phyloP scores from a whole-genome alignment of 1,284 basidiomycete genomes.

The Fistulinella cinereoalba region DNA sequence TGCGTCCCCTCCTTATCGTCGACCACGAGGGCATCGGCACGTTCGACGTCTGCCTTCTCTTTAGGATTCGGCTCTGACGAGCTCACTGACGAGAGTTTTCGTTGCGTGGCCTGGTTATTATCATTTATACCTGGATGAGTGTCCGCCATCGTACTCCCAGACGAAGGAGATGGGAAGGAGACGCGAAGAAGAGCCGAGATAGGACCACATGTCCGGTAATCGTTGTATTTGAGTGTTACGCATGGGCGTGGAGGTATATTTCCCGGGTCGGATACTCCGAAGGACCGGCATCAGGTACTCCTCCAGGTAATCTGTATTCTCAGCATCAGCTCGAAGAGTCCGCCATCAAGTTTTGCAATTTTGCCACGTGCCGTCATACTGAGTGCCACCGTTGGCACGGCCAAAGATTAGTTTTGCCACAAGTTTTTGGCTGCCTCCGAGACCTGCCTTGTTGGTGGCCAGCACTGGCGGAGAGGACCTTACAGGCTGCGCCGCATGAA shows the following conservation, averaged over 20 bases:
- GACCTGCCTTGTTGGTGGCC: no score
- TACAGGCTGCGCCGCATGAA: background rate
- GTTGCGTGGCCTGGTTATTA: conserved; percentile 13
- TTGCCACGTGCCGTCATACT: no score
- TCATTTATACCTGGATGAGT: background rate
- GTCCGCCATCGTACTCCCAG: conserved; percentile 20
- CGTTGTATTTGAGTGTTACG: background rate
- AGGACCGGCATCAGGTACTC: background rate
- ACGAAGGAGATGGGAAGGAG: background rate
- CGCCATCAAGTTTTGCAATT: no score
- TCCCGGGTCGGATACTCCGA: background rate
- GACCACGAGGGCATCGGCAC: conserved; percentile 15
- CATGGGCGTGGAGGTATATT: background rate
- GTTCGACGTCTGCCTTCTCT: conserved; percentile 24
- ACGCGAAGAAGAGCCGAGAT: background rate
- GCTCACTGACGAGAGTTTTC: conserved; percentile 16
- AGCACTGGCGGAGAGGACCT: no score
- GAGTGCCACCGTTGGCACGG: no score
- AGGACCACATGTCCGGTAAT: background rate
- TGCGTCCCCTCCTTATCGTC: conserved; percentile 24
- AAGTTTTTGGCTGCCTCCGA: no score
- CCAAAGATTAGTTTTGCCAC: no score
- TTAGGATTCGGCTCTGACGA: conserved; percentile 13
- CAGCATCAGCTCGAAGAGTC: no score
- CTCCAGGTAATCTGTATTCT: no score